Percentiles rank a stretch among this genome's conserved stretches.
Conservation (phyloP, 2,329 filamentous ascomycete species). For the Biscogniauxia mediterranea region DNA sequence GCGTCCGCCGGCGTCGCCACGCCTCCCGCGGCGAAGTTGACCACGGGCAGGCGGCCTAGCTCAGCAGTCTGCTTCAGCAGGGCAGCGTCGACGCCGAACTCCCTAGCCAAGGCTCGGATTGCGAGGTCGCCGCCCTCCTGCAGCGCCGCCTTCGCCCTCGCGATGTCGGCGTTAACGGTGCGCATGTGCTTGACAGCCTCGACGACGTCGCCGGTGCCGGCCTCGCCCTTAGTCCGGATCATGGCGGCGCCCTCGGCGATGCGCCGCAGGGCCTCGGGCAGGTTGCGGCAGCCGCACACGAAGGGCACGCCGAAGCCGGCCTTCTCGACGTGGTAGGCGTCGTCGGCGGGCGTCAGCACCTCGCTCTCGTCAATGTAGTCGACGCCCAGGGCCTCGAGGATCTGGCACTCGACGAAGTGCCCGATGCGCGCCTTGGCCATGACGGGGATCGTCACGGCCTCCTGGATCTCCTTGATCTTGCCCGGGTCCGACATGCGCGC, state of each 20-base stretch:
- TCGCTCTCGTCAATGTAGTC: conserved; percentile 99
- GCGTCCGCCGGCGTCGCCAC: conserved; percentile 99
- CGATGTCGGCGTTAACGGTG: conserved; percentile 80
- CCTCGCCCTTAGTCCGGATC: conserved; percentile 98
- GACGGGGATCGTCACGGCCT: conserved; percentile 91
- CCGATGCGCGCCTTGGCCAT: conserved; percentile 99
- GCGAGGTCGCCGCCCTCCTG: conserved; percentile 49
- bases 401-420: conserved; percentile 97
- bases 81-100: conserved; percentile 74
- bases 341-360: conserved; percentile 92
- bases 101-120: conserved; percentile 71
- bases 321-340: conserved; percentile 90
- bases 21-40: conserved; percentile 97
- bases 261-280: conserved; percentile 87
- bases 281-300: conserved; percentile 92
- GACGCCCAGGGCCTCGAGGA: conserved; percentile 89
- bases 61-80: conserved; percentile 84
- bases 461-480: conserved; percentile 96
- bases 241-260: conserved; percentile 95
- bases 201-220: conserved; percentile 93
- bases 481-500: conserved; percentile 94
- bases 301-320: conserved; percentile 79
- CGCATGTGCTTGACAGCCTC: conserved; percentile 97
- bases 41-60: conserved; percentile 84
- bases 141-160: conserved; percentile 74